Conservation (phyloP, 495 filamentous ascomycete genomes). For the Glarea lozoyensis region DNA sequence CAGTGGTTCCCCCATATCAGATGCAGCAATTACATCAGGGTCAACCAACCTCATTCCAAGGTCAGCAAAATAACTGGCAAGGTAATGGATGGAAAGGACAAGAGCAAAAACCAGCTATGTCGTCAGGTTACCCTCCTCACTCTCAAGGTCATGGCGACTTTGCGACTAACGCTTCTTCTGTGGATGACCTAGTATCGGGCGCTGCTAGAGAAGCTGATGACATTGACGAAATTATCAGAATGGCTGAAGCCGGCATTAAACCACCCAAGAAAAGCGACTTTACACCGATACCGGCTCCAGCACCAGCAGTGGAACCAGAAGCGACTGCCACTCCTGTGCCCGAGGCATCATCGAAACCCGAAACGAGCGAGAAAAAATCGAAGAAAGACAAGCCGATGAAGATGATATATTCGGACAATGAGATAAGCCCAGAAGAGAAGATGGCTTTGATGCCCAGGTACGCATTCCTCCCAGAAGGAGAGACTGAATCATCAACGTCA, state of each 20-base stretch:
- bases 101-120: slow-evolving; percentile 26
- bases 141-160: slow-evolving; percentile 23
- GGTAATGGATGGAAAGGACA: slow-evolving; percentile 23
- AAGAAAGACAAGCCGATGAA: slow-evolving; percentile 67
- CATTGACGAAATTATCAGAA: slow-evolving; percentile 48
- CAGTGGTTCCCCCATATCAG: slow-evolving; percentile 44
- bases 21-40: slow-evolving; percentile 60
- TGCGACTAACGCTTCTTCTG: slow-evolving; percentile 35
- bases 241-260: slow-evolving; percentile 48
- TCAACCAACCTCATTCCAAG: slow-evolving; percentile 5
- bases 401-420: slow-evolving; percentile 72
- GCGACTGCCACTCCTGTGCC: slow-evolving; percentile 17
- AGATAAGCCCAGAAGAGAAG: slow-evolving; percentile 77
- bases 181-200: slow-evolving; percentile 54
- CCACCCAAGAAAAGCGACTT: slow-evolving; percentile 38
- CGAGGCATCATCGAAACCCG: slow-evolving; percentile 22
- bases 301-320: slow-evolving; percentile 19
- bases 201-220: slow-evolving; percentile 41
- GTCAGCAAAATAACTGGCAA: slow-evolving; percentile 16
- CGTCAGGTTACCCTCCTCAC: slow-evolving; percentile 24
- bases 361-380: slow-evolving; percentile 49
- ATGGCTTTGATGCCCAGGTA: slow-evolving; percentile 74
- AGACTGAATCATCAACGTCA: slow-evolving; percentile 24
- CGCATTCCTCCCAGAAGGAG: slow-evolving; percentile 50
- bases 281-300: slow-evolving; percentile 22